Evolutionary conservation across 495 filamentous ascomycete species (phyloP), one percentile per base, ranked within the genome.

Genomic region (Annulohypoxylon bovei): DNA sequence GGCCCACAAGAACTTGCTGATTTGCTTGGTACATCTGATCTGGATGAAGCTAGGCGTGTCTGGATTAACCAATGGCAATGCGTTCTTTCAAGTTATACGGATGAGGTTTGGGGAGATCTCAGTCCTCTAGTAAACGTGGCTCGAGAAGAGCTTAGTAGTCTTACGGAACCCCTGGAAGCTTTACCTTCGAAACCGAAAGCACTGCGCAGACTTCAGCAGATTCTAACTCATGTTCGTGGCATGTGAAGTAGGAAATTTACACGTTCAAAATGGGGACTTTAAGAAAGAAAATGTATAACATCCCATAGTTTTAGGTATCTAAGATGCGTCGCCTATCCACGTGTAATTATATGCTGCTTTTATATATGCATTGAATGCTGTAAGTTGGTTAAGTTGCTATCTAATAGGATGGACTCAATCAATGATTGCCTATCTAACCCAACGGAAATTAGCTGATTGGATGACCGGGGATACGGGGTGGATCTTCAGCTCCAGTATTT

Each of bases 61-160:
- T 86, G 84, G 85, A 73, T 82, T 47, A 72, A 60, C 46, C 83
- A 90, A 52, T 90, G 91, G 91, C 79, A 87, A 9, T 78, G 79
- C 37, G 86, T 92, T 1, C 83, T 93, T 70, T 88, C 85, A 37
- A 79, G 81, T 32, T 93, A 93, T 72, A 85, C 88, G 32, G 90
- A 93, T 76, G 90, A 93, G 63, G 90, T 95, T 9, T 95, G 92
- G 92, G 92, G 91, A 65, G 89, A 89, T 67, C 76, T 93, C 42
- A 71, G 82, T 20, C 85, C 88, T n/a, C 80, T 90, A 39, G 80
- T 92, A 30, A 81, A 86, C 63, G 84, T 87, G 47, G 91, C 91
- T n/a, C 80, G 80, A 40, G 73, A 80, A 53, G 92, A 94, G 74
- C 76, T 92, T 37, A 79, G 75, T 44, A 76, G 70, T 11, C 74